Evolutionary conservation across 768 basidiomycete genomes (phyloP), one percentile per base, ranked within the genome.

Genomic region (Lactarius hatsudake): DNA sequence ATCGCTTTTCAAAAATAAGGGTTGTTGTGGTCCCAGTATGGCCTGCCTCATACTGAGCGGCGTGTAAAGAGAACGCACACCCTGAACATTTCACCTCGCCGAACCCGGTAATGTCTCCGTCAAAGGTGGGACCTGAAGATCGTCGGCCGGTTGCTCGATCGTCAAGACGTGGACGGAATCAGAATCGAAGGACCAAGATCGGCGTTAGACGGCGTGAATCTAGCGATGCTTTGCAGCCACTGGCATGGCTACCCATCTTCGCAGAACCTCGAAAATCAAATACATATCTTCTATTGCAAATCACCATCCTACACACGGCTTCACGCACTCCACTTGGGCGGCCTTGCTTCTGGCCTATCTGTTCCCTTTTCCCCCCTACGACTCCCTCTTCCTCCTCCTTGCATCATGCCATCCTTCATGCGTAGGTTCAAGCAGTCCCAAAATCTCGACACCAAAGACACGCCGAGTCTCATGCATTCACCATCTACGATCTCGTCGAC

Each of bases 401-500:
- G 5, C 30, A 23, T 7, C 26, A 55, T 60, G 57, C 67, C 42
- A 1, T 57, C 61, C 23, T 68, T 68, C 36, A n/a, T 60, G 20
- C 58, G 28, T 28, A 28, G 18, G 7, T 45, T 53, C 34, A 59
- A 53, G 3, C 28, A 12, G 10, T 30, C 42, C 18, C 55, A 15
- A 15, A 59, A 13, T 9, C 38, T 59, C 34, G 36, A 53, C 17
- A 26, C 10, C 61, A 51, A 58, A 1, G 62, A 63, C 42, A 23
- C 43, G 0, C 62, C 67, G 5, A 36, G 62, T 10, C 67, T 63
- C 26, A 61, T 56, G 34, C 59, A 68, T 30, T 63, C 66, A 0
- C 62, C 66, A 2, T 67, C 66, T 5, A 67, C 62, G 9, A 60
- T 60, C 62, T 64, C 67, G 13, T 68, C 59, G 5, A 59, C 53